Conservation (phyloP, 345 rosid genomes). For the Alliaria petiolata region DNA sequence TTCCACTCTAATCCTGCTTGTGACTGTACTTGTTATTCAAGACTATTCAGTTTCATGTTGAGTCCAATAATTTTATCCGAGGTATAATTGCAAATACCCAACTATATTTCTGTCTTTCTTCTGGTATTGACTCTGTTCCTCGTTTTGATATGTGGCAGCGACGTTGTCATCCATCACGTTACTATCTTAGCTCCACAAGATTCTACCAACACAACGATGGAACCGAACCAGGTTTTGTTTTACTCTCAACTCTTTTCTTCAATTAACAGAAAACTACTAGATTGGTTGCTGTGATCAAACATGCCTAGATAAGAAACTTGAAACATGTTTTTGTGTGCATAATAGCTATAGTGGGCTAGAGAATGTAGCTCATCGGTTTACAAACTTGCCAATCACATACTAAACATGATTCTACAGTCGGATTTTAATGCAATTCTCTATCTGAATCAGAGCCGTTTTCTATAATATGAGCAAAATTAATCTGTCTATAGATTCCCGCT, state of each 20-base stretch:
- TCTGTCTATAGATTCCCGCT: constrained; percentile 68
- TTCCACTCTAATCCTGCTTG: background rate
- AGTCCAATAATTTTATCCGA: no score
- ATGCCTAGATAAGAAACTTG: background rate
- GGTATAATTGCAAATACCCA: no score
- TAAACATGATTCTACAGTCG: no score
- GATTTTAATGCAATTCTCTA: no score
- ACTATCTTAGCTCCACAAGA: constrained; percentile 86
- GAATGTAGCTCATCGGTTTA: no score
- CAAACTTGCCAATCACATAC: no score
- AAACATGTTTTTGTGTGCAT: background rate
- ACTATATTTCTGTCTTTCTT: no score
- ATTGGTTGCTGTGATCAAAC: background rate
- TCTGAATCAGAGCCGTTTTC: background rate
- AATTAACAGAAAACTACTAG: background rate
- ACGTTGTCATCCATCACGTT: constrained; percentile 73
- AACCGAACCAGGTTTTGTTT: constrained; percentile 74
- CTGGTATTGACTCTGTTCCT: background rate
- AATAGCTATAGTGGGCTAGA: no score
- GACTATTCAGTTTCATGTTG: background rate
- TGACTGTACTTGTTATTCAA: background rate
- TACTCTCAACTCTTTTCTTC: background rate
- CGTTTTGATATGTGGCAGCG: constrained; percentile 38
- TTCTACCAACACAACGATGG: constrained; percentile 98
- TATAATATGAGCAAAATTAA: background rate